Evolutionary conservation across 2,329 filamentous ascomycete genomes (phyloP), one percentile per base, ranked within the genome.

Genomic region (Beauveria scarabaeidicola): DNA sequence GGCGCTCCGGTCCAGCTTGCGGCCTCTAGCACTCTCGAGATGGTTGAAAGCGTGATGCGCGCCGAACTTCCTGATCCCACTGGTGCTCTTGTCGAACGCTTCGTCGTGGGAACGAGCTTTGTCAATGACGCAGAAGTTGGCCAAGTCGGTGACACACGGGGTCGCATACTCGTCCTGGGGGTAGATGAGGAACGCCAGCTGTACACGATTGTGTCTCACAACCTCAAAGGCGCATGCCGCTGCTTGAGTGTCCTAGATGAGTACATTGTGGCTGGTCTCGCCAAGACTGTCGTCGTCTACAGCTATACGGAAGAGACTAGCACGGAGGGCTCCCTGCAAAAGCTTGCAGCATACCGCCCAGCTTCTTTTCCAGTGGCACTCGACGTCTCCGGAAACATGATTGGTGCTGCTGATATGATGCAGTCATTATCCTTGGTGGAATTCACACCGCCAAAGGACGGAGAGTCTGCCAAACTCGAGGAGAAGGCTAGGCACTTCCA

Each of bases 371-470:
- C 94, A 0, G 84, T 96, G 17, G 90, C 93, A 65, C 72, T 97
- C 7, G 85, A 87, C 10, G 81, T 97, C 15, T 83, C 84, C 1
- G 88, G 82, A 1, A 86, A 87, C 65, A 79, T 83, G 25, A 92
- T 99, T 63, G 90, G 89, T 0, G 86, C 97, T 10, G 89, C 88
- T 0, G 94, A 99, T 69, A 76, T 99, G 50, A 97, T 96, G 89
- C 97, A 97, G 74, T 96, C 90, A 1, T 78, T 96, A 25, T 86
- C 88, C 1, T 76, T 97, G 6, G 78, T 97, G 9, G 80, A 94
- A 68, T 94, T 88, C 68, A 77, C 79, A 0, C 79, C 80, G 3
- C 81, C 84, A 2, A 71, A 78, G 23, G 74, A 82, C 3, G 83
- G 81, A 1, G 72, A 81, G n/a, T 74, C 80, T 11, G 82, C 87